Evolutionary conservation across 495 filamentous ascomycete species (phyloP), one percentile per base, ranked within the genome.

Genomic region (Xylona heveae): DNA sequence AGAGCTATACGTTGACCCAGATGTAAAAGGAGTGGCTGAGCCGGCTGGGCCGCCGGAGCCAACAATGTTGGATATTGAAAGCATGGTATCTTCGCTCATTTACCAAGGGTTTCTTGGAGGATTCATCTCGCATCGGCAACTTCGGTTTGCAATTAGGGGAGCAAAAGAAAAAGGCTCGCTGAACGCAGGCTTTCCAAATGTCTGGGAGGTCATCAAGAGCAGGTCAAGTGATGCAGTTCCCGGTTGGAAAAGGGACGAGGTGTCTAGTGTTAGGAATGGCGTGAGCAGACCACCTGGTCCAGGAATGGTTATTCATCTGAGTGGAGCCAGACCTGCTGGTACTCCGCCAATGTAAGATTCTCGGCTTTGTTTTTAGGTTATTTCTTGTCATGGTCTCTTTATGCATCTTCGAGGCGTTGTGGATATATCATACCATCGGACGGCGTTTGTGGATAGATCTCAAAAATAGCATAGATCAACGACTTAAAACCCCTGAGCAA

Each of bases 41-140:
- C 35, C 28, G 25, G 34, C 41, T 1, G 23, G 22, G 5, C 28
- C 28, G n/a, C 21, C 3, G 13, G 38, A 38, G 4, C 47, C 47
- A 48, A 52, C 68, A 24, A 57, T 74, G 44, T 51, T 64, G 1
- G 74, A 74, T 40, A 59, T 92, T n/a, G 88, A 93, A 51, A 67
- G 62, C 2, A 69, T 81, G 3, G 57, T 90, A 6, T 64, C 77
- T 1, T 76, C 74, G 1, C 56, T 94, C 5, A 62, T 91, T 10
- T 70, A 74, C 18, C 80, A 91, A 48, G 76, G 74, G 5, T 56
- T 94, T n/a, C 61, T 94, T 31, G 71, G 73, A 35, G 88, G 88
- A 4, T 97, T 84, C 41, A 62, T 94, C 15, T 78, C 78, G 7
- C 78, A 88, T 41, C 55, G 62, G 20, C 71, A 71, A 41, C 62